Conservation (phyloP, 192 early-diverging fungal genomes). For the Umbelopsis isabellina region DNA sequence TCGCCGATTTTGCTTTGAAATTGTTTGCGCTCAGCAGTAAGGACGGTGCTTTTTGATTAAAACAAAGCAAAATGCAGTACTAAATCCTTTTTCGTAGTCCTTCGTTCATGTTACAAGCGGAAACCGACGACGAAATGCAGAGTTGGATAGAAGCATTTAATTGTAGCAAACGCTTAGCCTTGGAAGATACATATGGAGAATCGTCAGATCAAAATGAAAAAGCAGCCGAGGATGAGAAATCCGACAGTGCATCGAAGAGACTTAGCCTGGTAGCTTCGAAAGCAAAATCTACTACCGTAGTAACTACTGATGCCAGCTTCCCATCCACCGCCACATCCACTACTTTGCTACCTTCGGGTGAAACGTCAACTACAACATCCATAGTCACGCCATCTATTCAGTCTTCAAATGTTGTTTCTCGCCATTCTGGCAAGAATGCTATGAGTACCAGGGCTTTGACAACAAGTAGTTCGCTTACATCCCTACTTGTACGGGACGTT, state of each 20-base stretch:
- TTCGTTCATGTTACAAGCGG: conserved; percentile 61
- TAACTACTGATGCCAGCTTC: conserved; percentile 21
- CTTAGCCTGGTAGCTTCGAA: conserved; percentile 13
- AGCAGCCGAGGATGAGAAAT: not conserved
- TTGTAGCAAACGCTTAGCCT: conserved; percentile 50
- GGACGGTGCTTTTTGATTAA: conserved; percentile 2
- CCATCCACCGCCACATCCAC: conserved; percentile 23
- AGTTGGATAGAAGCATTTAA: conserved; percentile 70
- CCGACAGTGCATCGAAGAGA: not conserved
- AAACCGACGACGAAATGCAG: conserved; percentile 69
- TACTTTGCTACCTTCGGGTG: not conserved
- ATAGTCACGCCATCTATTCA: not conserved
- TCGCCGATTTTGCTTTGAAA: conserved; percentile 73
- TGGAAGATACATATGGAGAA: conserved; percentile 20
- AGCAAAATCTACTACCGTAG: conserved; percentile 27
- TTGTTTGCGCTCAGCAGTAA: conserved; percentile 66
- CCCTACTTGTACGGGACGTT: conserved; percentile 25
- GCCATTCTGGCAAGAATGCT: not conserved
- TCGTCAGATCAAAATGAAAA: not conserved
- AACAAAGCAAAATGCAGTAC: not conserved
- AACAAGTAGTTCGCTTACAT: conserved; percentile 24
- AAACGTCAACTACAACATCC: conserved; percentile 2
- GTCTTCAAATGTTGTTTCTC: not conserved
- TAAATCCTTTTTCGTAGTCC: conserved; percentile 25
- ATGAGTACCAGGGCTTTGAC: not conserved